phyloP scores from a whole-genome alignment of 2,329 filamentous ascomycete species.

The Sporothrix globosa region DNA sequence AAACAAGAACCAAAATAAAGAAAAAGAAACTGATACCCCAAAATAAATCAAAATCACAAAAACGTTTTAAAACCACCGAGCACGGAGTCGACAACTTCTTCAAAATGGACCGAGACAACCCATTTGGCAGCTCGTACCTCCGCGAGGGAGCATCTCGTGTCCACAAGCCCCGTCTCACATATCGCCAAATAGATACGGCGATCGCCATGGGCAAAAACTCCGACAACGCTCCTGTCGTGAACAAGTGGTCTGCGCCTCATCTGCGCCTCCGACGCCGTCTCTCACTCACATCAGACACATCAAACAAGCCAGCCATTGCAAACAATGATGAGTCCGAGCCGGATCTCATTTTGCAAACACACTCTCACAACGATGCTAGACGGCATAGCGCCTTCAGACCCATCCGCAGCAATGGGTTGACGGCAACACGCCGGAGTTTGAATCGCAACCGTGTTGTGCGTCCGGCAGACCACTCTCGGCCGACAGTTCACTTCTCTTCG shows the following conservation, averaged over 20 bases:
- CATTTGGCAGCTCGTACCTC: constrained; percentile 14
- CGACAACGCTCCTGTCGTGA: background rate
- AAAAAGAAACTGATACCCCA: background rate
- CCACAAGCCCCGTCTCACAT: constrained; percentile 30
- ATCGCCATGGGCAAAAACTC: background rate
- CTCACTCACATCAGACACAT: constrained; percentile 29
- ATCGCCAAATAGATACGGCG: constrained; percentile 17
- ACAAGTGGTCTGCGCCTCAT: constrained; percentile 22
- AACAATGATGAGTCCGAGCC: constrained; percentile 13
- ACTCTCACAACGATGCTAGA: background rate
- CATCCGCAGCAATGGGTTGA: background rate
- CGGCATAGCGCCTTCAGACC: background rate
- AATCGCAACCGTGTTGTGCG: constrained; percentile 9
- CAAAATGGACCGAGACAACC: constrained; percentile 29
- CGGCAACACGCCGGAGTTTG: background rate
- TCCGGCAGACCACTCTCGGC: constrained; percentile 21
- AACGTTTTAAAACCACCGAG: background rate
- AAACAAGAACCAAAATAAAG: too few species aligned
- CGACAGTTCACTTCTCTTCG: constrained; percentile 17
- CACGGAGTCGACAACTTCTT: background rate
- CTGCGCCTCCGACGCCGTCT: constrained; percentile 27
- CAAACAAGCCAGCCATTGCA: constrained; percentile 30
- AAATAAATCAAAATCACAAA: background rate
- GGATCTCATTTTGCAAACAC: background rate
- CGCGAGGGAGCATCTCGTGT: constrained; percentile 26